Evolutionary conservation across 805 yeast species (phyloP).

Genomic region (Scheffersomyces stipitis): DNA sequence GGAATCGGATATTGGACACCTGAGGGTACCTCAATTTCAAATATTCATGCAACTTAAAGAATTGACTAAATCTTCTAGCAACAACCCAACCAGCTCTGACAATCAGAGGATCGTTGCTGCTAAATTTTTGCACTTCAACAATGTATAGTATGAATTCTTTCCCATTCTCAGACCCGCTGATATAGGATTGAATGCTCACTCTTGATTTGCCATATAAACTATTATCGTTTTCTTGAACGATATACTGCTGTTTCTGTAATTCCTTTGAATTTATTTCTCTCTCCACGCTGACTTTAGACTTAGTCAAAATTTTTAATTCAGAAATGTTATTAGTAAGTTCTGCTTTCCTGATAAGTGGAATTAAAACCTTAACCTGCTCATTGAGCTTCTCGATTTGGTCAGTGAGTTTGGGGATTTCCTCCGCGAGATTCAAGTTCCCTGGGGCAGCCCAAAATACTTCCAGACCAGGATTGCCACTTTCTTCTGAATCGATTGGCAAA

Average conservation of each 20-base stretch:
- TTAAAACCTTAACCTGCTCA: slow-evolving; percentile 63
- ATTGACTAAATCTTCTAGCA: slow-evolving; percentile 87
- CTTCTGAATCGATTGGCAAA: slow-evolving; percentile 7
- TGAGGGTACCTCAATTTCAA: slow-evolving; percentile 52
- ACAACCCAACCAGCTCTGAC: slow-evolving; percentile 81
- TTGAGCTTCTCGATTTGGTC: slow-evolving; percentile 57
- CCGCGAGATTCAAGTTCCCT: slow-evolving; percentile 62
- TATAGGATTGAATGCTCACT: slow-evolving; percentile 51
- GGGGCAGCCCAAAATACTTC: slow-evolving; percentile 61
- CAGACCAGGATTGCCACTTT: slow-evolving; percentile 14
- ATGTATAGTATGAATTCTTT: slow-evolving; percentile 68
- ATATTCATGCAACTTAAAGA: slow-evolving; percentile 67
- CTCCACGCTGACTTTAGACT: slow-evolving; percentile 64
- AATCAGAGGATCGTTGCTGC: slow-evolving; percentile 39
- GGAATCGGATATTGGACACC: slow-evolving; percentile 51
- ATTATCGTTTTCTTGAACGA: slow-evolving; percentile 80
- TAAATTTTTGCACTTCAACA: slow-evolving; percentile 65
- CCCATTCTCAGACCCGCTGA: slow-evolving; percentile 56
- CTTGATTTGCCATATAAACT: slow-evolving; percentile 68
- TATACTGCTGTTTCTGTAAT: slow-evolving; percentile 72
- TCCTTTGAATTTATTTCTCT: slow-evolving; percentile 76
- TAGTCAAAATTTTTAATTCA: slow-evolving; percentile 65
- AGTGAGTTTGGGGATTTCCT: slow-evolving; percentile 61
- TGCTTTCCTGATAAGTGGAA: slow-evolving; percentile 73
- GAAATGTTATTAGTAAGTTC: slow-evolving; percentile 75